phyloP scores from a whole-genome alignment of 306 rosid species.

The Luffa acutangula region DNA sequence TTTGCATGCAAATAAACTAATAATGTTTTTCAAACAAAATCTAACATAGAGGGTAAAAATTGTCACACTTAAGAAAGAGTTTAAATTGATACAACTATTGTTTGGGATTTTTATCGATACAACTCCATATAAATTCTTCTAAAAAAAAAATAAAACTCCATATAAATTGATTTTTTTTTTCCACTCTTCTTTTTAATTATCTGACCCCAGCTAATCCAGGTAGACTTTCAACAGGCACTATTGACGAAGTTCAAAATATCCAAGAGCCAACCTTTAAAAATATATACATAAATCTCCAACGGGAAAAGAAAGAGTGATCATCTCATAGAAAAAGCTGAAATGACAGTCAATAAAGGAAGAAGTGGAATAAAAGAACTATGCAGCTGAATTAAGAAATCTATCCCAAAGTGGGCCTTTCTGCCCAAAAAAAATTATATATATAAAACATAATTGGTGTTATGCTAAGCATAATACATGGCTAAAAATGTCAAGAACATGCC shows the following conservation, averaged over 20 bases:
- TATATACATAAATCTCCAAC: background rate
- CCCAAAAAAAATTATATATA: too few species aligned
- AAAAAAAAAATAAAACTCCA: too few species aligned
- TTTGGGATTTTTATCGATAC: too few species aligned
- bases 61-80: too few species aligned
- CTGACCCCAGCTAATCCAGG: background rate
- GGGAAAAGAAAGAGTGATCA: background rate
- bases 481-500: background rate
- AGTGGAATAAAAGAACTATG: background rate
- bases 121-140: too few species aligned
- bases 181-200: background rate
- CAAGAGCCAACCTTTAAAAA: background rate
- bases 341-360: background rate
- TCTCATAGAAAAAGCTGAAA: background rate
- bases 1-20: too few species aligned
- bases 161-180: too few species aligned
- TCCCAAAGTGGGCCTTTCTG: background rate
- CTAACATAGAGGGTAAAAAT: too few species aligned
- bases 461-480: background rate
- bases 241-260: background rate
- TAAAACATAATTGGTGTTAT: background rate
- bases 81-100: too few species aligned
- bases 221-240: background rate
- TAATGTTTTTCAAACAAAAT: too few species aligned
- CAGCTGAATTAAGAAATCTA: background rate